Evolutionary conservation across 768 basidiomycete species (phyloP).

Genomic region (Russula abietina): DNA sequence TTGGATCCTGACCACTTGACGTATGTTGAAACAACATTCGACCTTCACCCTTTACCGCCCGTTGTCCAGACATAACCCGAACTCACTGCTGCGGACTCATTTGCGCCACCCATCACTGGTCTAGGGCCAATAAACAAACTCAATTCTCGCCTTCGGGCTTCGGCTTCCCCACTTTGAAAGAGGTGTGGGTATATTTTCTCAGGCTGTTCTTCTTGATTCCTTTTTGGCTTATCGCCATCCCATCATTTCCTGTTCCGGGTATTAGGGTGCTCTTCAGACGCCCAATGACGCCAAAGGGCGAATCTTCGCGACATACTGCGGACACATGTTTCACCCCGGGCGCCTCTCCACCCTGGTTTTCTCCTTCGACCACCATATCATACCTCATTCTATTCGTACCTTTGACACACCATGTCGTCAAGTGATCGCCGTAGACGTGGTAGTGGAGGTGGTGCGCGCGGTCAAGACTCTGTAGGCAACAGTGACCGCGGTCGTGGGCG

Average conservation of each 20-base stretch:
- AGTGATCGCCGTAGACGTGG: constrained; percentile 2
- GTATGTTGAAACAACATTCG: not conserved
- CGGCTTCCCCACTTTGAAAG: not conserved
- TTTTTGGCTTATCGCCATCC: not conserved
- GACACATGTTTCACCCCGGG: not conserved
- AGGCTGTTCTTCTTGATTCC: not conserved
- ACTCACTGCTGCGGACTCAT: not conserved
- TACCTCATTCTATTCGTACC: not conserved
- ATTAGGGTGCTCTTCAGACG: not conserved
- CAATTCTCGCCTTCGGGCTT: not conserved
- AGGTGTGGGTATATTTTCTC: not conserved
- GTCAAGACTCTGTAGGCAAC: not conserved
- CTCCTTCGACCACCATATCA: not conserved
- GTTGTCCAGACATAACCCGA: not conserved
- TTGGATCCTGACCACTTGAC: not conserved
- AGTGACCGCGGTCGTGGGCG: constrained; percentile 13
- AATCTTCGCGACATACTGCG: not conserved
- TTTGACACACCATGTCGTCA: constrained; percentile 7
- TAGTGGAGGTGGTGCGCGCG: not conserved
- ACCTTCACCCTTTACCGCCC: not conserved
- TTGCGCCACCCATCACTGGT: not conserved
- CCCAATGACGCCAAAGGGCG: not conserved
- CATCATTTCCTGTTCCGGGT: not conserved
- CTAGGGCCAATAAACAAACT: not conserved
- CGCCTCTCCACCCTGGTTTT: not conserved